Conservation (phyloP, 805 yeast genomes). For the Candida easanensis region DNA sequence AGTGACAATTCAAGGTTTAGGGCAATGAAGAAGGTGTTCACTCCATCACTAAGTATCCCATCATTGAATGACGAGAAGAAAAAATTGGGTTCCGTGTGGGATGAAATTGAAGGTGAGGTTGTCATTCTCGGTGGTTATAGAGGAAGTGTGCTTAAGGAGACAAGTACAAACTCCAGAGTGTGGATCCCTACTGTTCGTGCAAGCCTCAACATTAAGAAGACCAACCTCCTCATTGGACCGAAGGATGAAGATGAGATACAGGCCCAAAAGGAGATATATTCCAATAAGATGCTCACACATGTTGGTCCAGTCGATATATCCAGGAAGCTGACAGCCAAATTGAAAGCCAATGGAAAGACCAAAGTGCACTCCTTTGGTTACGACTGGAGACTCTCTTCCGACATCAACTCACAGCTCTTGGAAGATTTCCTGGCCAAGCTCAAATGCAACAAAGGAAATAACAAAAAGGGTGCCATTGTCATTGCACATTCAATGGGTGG, state of each 20-base stretch:
- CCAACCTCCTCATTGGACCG: slow-evolving; percentile 73
- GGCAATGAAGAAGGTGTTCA: slow-evolving; percentile 65
- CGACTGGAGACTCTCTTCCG: slow-evolving; percentile 85
- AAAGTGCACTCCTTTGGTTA: slow-evolving; percentile 78
- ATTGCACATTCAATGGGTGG: slow-evolving; percentile 98
- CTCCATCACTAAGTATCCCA: slow-evolving; percentile 38
- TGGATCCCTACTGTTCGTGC: slow-evolving; percentile 85
- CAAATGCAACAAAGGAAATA: slow-evolving; percentile 35
- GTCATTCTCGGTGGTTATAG: slow-evolving; percentile 86
- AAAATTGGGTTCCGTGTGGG: slow-evolving; percentile 40
- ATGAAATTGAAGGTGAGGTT: slow-evolving; percentile 71
- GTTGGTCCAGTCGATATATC: slow-evolving; percentile 87
- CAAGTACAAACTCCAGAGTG: slow-evolving; percentile 57
- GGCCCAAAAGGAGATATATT: slow-evolving; percentile 51
- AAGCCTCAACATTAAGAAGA: slow-evolving; percentile 70
- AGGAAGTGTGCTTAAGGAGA: slow-evolving; percentile 73
- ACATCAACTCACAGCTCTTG: slow-evolving; percentile 51
- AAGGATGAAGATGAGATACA: slow-evolving; percentile 61
- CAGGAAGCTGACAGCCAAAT: slow-evolving; percentile 51
- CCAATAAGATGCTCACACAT: slow-evolving; percentile 77
- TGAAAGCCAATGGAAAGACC: slow-evolving; percentile 54
- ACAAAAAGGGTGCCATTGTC: slow-evolving; percentile 60
- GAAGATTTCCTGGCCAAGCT: slow-evolving; percentile 44
- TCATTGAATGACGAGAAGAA: slow-evolving; percentile 21
- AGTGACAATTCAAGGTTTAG: slow-evolving; percentile 64